Evolutionary conservation across 495 filamentous ascomycete species (phyloP), one percentile per base, ranked within the genome.

Genomic region (Penicillium simplicissimum): DNA sequence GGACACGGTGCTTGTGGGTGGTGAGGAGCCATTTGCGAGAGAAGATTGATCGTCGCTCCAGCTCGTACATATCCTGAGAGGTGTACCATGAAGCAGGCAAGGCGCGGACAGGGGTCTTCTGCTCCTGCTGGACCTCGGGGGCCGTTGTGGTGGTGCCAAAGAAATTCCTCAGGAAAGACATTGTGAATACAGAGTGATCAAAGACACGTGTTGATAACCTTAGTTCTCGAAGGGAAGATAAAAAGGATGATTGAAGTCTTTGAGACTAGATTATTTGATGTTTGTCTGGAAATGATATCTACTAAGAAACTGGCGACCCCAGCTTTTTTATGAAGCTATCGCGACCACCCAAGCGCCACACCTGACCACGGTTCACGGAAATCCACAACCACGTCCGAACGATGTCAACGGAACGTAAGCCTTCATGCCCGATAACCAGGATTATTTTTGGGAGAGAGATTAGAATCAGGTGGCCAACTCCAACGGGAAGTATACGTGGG

Each of bases 31-130:
- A 84, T 64, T 76, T 69, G 28, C 66, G 71, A 52, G 72, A 76
- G 71, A 83, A 83, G 63, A 83, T 81, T 7, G 78, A 67, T 25
- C 80, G 74, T 36, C 76, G 65, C 53, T 82, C 80, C 1, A 82
- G 71, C 65, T 81, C 70, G 54, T 76, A 82, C 73, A 82, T 81
- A 25, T 70, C 70, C 54, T 74, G 57, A 1, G 75, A 79, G 1
- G 68, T 74, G 63, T 81, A 82, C 78, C 78, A 82, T 8, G 74
- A 75, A 14, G 76, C 73, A 23, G 79, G 79, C 10, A 82, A 67
- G 35, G 77, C 76, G 38, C 77, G 72, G 19, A 74, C 62, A 28
- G 78, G 64, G 8, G 54, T 64, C 40, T 60, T 67, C 17, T 61
- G 61, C 17, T 70, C 66, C 15, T 64, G 62, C 37, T 65, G 48